Evolutionary conservation across 805 yeast species (phyloP), one percentile per base, ranked within the genome.

Genomic region (Kockiozyma suomiensis): DNA sequence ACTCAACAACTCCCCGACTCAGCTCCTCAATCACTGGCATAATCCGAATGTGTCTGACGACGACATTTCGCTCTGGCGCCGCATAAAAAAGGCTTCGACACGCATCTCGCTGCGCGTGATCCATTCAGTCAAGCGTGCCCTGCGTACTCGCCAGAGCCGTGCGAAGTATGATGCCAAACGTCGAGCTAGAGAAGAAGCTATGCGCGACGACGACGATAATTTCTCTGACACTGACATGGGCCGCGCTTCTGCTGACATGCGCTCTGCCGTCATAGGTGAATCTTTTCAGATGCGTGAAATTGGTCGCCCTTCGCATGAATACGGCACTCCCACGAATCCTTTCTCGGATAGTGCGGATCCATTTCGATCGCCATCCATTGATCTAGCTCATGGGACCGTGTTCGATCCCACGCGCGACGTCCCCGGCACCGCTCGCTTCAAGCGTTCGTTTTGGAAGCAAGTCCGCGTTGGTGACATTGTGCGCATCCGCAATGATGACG

Each of bases 401-500:
- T 45, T 70, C 15, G 76, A 78, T 60, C 76, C 73, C 2, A 62
- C 67, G 40, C 60, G 69, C 33, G 66, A 68, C 2, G 71, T 75
- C 1, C 60, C 74, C 5, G 74, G 72, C 35, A 66, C 68, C 3
- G 77, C 78, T n/a, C 69, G 75, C 41, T 83, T 83, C 70, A 75
- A 74, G 61, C 79, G 79, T 35, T 79, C 79, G 53, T 79, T 76
- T 62, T 88, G 96, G 96, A 88, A 88, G 72, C 83, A 82, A 66
- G 84, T 87, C 45, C 79, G 79, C 60, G 93, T 87, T 26, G 96
- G 96, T 50, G 93, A 88, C 71, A 75, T 86, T 56, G 76, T 88
- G 40, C 78, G 89, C 64, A 79, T 88, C 21, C 79, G 83, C 61
- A 84, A 84, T 64, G 85, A 88, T 72, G 90, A 87, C 63, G 88